phyloP scores from a whole-genome alignment of 306 rosid species.

The Inga oerstediana region DNA sequence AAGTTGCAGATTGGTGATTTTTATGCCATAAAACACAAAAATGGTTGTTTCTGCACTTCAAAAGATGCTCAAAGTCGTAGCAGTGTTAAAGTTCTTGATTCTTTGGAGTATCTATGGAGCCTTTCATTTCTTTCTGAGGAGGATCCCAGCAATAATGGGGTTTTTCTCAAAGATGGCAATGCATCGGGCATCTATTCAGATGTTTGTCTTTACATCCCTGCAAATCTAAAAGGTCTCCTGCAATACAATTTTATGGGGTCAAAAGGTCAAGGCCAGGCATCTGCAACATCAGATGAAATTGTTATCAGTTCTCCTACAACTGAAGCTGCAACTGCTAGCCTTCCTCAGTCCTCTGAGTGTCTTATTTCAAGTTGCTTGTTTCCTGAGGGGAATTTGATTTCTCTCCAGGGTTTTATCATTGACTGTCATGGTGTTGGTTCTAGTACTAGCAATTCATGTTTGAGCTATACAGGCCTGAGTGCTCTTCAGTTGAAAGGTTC shows the following conservation, averaged over 20 bases:
- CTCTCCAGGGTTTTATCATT: constrained; percentile 64
- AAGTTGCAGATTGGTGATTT: constrained; percentile 88
- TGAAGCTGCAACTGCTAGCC: constrained; percentile 20
- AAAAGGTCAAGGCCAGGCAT: constrained; percentile 37
- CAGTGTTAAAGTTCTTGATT: constrained; percentile 50
- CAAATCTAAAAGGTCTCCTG: constrained; percentile 41
- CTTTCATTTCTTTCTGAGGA: constrained; percentile 62
- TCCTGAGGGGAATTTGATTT: constrained; percentile 74
- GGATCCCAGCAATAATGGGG: constrained; percentile 39
- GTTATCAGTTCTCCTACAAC: constrained; percentile 33
- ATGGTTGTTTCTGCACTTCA: constrained; percentile 49
- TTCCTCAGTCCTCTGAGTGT: constrained; percentile 32
- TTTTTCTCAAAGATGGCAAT: constrained; percentile 40
- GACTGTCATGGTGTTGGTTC: constrained; percentile 50
- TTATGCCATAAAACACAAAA: constrained; percentile 59
- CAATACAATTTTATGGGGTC: constrained; percentile 39
- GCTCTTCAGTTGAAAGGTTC: constrained; percentile 47
- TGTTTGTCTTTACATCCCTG: constrained; percentile 66
- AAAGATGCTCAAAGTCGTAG: constrained; percentile 38
- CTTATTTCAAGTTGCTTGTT: constrained; percentile 48
- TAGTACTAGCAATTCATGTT: constrained; percentile 43
- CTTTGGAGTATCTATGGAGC: constrained; percentile 61
- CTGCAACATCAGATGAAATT: constrained; percentile 39
- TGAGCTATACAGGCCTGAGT: constrained; percentile 42
- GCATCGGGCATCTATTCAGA: constrained; percentile 52